These are phyloP conservation scores for Aegilops umbellulata DNA, from an alignment of 176 grass and related monocot species.

Conservation along the genomic window DNA sequence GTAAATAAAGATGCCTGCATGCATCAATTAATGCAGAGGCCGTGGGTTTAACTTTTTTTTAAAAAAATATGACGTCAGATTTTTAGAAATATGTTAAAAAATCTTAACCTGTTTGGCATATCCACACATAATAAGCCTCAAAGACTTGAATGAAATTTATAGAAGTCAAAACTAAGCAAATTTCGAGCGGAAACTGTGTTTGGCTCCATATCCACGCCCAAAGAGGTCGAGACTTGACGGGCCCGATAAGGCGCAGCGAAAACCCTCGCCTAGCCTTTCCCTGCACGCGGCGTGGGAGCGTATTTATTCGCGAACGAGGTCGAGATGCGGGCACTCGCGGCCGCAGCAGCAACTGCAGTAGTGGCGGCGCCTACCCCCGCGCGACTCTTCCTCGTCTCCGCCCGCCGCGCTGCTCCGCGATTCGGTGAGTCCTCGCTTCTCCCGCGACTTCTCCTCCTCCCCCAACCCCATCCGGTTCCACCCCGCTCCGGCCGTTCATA, in stretches of 20 bases:
- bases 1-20: no score
- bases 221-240: not conserved
- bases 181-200: not conserved
- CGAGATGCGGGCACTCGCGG: conserved; percentile 43
- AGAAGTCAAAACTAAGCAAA: not conserved
- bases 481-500: not conserved
- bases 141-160: not conserved
- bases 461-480: not conserved
- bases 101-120: no score
- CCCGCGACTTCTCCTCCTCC: not conserved
- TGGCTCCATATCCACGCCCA: not conserved
- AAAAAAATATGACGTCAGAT: no score
- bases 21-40: no score
- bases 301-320: conserved; percentile 33
- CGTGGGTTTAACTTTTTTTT: no score
- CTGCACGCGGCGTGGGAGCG: not conserved
- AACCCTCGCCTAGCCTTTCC: not conserved
- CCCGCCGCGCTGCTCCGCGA: conserved; percentile 19
- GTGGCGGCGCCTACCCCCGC: conserved; percentile 38
- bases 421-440: conserved; percentile 16
- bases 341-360: conserved; percentile 30
- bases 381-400: not conserved
- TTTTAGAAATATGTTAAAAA: no score
- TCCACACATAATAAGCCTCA: no score
- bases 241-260: conserved; percentile 9